These are phyloP conservation scores for Cnidoscolus chayamansa DNA, from an alignment of 441 rosid genomes.

Conservation along the genomic window DNA sequence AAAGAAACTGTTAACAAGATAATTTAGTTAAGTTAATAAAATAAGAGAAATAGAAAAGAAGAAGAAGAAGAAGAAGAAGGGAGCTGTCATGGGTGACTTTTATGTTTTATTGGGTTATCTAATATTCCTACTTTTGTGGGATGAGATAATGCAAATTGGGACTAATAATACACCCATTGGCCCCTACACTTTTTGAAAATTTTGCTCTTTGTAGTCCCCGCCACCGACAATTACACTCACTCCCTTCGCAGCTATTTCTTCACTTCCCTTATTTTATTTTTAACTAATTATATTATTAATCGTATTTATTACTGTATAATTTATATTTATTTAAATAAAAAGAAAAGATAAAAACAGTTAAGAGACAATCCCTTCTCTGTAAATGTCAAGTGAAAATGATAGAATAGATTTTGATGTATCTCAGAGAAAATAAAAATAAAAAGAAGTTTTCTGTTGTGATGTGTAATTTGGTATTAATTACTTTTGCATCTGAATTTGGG, in stretches of 20 bases:
- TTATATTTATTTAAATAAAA: too few species aligned
- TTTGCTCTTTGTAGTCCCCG: conserved; percentile 13
- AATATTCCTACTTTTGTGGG: conserved; percentile 29
- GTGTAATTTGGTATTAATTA: background rate
- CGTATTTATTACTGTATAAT: too few species aligned
- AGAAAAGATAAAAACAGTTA: conserved; percentile 2
- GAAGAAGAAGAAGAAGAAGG: too few species aligned
- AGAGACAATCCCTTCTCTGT: conserved; percentile 25
- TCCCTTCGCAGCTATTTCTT: too few species aligned
- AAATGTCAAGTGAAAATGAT: conserved; percentile 34
- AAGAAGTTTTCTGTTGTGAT: background rate
- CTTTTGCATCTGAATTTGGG: background rate
- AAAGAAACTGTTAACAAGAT: too few species aligned
- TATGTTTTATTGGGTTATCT: conserved; percentile 7
- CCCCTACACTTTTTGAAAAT: background rate
- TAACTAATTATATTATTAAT: too few species aligned
- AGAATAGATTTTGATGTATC: conserved; percentile 15
- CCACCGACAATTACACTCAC: too few species aligned
- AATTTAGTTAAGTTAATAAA: too few species aligned
- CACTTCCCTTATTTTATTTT: too few species aligned
- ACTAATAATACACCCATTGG: conserved; percentile 22
- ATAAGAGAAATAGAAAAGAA: too few species aligned
- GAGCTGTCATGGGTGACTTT: conserved; percentile 6
- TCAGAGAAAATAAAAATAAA: background rate
- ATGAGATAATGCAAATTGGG: conserved; percentile 34